Evolutionary conservation across 257 asterid genomes (phyloP), one percentile per base, ranked within the genome.

Genomic region (Paraleonurus japonicus): DNA sequence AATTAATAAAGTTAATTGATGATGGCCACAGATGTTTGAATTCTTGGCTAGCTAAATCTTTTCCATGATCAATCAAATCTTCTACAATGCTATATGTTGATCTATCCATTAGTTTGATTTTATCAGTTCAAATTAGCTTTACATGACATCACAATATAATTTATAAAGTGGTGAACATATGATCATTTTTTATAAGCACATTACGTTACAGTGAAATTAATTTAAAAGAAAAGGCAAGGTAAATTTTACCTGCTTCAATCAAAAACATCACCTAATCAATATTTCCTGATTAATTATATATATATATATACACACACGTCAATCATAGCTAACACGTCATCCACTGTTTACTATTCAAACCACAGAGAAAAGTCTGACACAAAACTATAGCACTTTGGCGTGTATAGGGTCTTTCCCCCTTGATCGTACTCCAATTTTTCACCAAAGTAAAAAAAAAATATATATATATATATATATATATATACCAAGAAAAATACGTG

Each of bases 231-330:
- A 43, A 4, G 23, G n/a, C 67, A 32, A 32, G 43, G 47, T 10
- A 50, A 28, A 20, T 13, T 30, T 57, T 48, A 75, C 78, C 78
- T 75, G 78, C 78, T 75, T 70, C 80, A 41, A 71, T 75, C 69
- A 75, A 79, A 66, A 71, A 43, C 58, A 47, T 67, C 62, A 80
- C 78, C 78, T 54, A 76, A 80, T 72, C 73, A 43, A 67, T 43
- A 23, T 4, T 17, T 50, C 19, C 16, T 15, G 30, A 47, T 65
- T 57, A 41, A 62, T 43, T 61, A 20, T 23, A 65, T 24, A 43
- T 22, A 33, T n/a, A n/a, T n/a, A n/a, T n/a, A n/a, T n/a, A n/a
- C n/a, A n/a, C n/a, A n/a, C n/a, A n/a, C n/a, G n/a, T n/a, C n/a
- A n/a, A n/a, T n/a, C n/a, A n/a, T 73, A 60, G 45, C 76, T 16